phyloP scores from a whole-genome alignment of 768 basidiomycete genomes.

The Clavaria fumosa region DNA sequence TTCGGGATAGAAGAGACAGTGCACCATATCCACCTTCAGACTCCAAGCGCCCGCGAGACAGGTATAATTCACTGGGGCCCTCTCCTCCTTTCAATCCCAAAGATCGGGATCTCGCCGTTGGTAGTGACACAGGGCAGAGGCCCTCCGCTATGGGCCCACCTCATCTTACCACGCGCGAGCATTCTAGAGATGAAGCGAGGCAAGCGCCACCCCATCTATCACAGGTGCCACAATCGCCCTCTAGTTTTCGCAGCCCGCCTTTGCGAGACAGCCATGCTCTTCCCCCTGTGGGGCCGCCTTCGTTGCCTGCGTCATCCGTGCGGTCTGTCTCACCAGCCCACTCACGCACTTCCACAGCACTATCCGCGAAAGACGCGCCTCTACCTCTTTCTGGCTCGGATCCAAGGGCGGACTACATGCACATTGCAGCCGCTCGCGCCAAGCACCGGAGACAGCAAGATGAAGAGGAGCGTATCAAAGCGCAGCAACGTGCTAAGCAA shows the following conservation, averaged over 20 bases:
- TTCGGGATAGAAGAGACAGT: slow-evolving; percentile 30
- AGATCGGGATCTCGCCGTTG: slow-evolving; percentile 15
- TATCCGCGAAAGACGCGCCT: too few relatives aligned
- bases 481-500: slow-evolving; percentile 62
- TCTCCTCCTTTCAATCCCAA: too few relatives aligned
- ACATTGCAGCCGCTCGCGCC: slow-evolving; percentile 70
- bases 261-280: too few relatives aligned
- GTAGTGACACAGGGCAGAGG: slow-evolving; percentile 22
- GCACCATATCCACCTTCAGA: slow-evolving; percentile 24
- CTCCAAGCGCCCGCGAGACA: slow-evolving; percentile 29
- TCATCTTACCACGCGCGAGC: slow-evolving; percentile 25
- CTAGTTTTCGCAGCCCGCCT: slow-evolving; percentile 23
- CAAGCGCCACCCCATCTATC: slow-evolving; percentile 46
- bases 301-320: slow-evolving; percentile 19
- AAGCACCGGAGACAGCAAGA: slow-evolving; percentile 67
- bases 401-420: slow-evolving; percentile 50
- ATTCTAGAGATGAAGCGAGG: slow-evolving; percentile 27
- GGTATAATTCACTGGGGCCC: slow-evolving; percentile 22
- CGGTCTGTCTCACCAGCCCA: slow-evolving; percentile 12
- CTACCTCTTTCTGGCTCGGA: slow-evolving; percentile 23
- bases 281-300: slow-evolving; percentile 22
- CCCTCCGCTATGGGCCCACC: slow-evolving; percentile 37
- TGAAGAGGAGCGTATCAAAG: slow-evolving; percentile 68
- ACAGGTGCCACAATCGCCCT: slow-evolving; percentile 17
- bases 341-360: background rate